Evolutionary conservation across 2,329 filamentous ascomycete genomes (phyloP).

Genomic region (Alternaria triticina): DNA sequence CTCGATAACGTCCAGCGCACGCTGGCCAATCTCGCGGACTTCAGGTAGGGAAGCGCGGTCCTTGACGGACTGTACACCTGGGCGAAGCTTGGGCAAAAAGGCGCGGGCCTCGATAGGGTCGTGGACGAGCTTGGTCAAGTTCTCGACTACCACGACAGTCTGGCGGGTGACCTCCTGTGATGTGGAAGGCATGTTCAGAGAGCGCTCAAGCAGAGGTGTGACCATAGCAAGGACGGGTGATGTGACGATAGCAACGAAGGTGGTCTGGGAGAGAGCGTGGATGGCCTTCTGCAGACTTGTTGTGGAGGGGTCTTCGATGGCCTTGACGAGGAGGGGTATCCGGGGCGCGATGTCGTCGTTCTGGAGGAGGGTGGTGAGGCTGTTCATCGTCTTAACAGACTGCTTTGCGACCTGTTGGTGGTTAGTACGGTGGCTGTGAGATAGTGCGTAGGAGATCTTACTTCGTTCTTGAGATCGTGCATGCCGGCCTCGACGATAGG

Average conservation of each 20-base stretch:
- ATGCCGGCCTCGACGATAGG: constrained; percentile 90
- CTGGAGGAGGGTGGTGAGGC: constrained; percentile 84
- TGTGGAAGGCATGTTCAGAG: constrained; percentile 88
- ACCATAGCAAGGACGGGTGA: constrained; percentile 93
- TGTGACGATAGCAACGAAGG: constrained; percentile 96
- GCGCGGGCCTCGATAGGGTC: constrained; percentile 92
- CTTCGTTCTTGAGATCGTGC: constrained; percentile 92
- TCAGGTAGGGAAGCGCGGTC: constrained; percentile 91
- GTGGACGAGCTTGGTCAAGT: constrained; percentile 97
- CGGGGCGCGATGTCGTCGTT: constrained; percentile 96
- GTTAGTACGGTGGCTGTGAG: constrained; percentile 15
- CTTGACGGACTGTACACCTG: constrained; percentile 88
- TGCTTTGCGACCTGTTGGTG: constrained; percentile 69
- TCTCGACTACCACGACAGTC: constrained; percentile 95
- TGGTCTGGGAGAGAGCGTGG: constrained; percentile 94
- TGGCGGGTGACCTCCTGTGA: constrained; percentile 93
- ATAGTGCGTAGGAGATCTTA: constrained; percentile 50
- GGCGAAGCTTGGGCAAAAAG: constrained; percentile 92
- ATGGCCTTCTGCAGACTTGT: constrained; percentile 94
- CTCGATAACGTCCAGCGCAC: constrained; percentile 85
- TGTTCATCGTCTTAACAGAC: constrained; percentile 89
- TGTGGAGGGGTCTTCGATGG: constrained; percentile 91
- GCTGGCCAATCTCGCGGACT: constrained; percentile 85
- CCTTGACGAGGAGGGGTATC: constrained; percentile 89
- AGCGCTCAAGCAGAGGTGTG: constrained; percentile 91